Evolutionary conservation across 192 early-diverging fungal genomes (phyloP).

Genomic region (Fimicolochytrium jonesii): DNA sequence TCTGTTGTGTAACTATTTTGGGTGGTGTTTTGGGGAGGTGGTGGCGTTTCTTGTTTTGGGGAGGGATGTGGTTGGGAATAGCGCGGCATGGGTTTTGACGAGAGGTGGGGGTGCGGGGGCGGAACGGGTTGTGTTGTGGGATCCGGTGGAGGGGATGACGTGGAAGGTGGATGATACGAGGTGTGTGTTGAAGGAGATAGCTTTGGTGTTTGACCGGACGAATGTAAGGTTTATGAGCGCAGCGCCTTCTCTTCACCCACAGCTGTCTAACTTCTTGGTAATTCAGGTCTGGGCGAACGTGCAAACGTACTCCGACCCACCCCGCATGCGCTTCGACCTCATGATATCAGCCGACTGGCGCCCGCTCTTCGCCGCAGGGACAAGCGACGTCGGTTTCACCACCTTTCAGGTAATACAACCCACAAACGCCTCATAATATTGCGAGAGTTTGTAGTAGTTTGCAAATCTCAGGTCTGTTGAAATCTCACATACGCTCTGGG

Average conservation of each 20-base stretch:
- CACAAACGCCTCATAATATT: too few species aligned
- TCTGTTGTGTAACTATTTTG: constrained; percentile 48
- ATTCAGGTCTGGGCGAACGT: constrained; percentile 53
- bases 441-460: too few species aligned
- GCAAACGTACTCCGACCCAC: constrained; percentile 34
- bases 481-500: too few species aligned
- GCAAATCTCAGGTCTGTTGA: too few species aligned
- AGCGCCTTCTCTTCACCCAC: neutral
- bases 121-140: constrained; percentile 24
- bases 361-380: too few species aligned
- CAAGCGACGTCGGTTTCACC: too few species aligned
- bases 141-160: constrained; percentile 41
- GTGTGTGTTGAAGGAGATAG: constrained; percentile 42
- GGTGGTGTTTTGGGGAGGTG: constrained; percentile 1
- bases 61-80: constrained; percentile 36
- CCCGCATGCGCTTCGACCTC: constrained; percentile 39
- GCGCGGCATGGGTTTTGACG: constrained; percentile 41
- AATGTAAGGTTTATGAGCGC: constrained; percentile 37
- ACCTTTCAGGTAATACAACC: too few species aligned
- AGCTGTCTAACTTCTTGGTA: neutral
- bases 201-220: constrained; percentile 39
- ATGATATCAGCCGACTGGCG: constrained; percentile 24
- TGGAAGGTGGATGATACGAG: constrained; percentile 32
- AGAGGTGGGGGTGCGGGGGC: neutral
- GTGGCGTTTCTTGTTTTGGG: constrained; percentile 47